Base-by-base conservation (phyloP, 2,329 filamentous ascomycete genomes). In the Fusarium mexicanum region DNA sequence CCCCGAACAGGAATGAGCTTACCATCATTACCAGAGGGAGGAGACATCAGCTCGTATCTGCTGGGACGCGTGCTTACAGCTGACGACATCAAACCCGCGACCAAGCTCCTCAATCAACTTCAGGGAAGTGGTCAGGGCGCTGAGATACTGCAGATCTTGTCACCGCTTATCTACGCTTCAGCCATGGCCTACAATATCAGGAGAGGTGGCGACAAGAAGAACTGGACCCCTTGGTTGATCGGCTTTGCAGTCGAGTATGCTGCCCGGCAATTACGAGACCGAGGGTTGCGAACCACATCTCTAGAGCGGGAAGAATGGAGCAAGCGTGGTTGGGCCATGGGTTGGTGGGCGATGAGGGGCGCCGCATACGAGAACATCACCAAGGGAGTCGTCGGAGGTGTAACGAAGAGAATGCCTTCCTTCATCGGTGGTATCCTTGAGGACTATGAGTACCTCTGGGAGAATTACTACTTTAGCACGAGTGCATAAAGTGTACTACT, bases 401-500 rank as follows among this genome's bases (percentile, higher is more conserved):
- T 98, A 74, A 91, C 91, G 75, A 92, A 92, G 79, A 91, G 93
- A 60, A 87, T 98, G 82, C 89, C 97, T 53, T 91, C 93, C 74
- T 90, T 99, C 80, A 87, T 98, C 31, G 93, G 92, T 14, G 94
- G 93, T 65, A 92, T 99, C 51, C 84, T 98, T 72, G 95, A 98
- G 81, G 96, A 99, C 82, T 99, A 99, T 81, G 94, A 98, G 83
- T 98, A 97, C 81, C 87, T 99, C 38, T 99, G 96, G 96, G 95
- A 98, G 84, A 95, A 97, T 78, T 98, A 98, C 83, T 97, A 98
- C 84, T 99, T 98, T 83, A 90, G 88, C 81, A 90, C 89, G 41
- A 89, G 87, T 63, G 80, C 81, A 77, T 71, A 65, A 73, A 48
- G 37, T 54, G 40, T 38, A 22, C 50, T 29, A 22, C n/a, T 20